Evolutionary conservation across 768 basidiomycete genomes (phyloP), one percentile per base, ranked within the genome.

Genomic region (Russula griseocarnosa): DNA sequence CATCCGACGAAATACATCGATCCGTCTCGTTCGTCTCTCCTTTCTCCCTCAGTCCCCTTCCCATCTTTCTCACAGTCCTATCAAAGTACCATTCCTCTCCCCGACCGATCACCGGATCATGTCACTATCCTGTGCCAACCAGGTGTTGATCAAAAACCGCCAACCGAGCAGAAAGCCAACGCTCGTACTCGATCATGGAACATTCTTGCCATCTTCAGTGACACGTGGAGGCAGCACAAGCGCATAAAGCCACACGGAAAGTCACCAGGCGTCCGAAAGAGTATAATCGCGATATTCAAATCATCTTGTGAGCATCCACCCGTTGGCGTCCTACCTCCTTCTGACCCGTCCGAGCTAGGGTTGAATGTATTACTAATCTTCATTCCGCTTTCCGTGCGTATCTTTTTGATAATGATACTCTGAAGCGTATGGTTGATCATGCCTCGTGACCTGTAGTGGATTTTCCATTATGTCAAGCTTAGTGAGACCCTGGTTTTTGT

Each of bases 401-500:
- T 11, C 38, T 40, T 18, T 9, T 50, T 52, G 7, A 28, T 9
- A 38, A 54, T 65, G n/a, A 50, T 49, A 26, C 47, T 58, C 10
- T 51, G 2, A 53, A 58, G 49, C 44, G 63, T 10, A 68, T 38
- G n/a, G 46, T 56, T n/a, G 26, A 50, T 60, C 24, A 4, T 63
- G 32, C 16, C n/a, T n/a, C n/a, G n/a, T n/a, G n/a, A n/a, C n/a
- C 63, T 34, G n/a, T 66, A 91, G 89, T 91, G 89, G 90, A 86
- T 81, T 3, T 76, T 91, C 3, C 77, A 90, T 74, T 91, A 88
- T 55, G 79, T 80, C 60, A 36, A 79, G 74, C 51, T 74, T 75
- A 65, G 66, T 63, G 73, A 89, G 69, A 89, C 85, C 8, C 73
- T 90, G 18, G 75, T 90, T 66, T 92, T 92, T 63, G 78, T 91